Percentiles rank a stretch among this genome's conserved stretches.
Conservation (phyloP, 2,329 filamentous ascomycete genomes). For the Exophiala calicioides region DNA sequence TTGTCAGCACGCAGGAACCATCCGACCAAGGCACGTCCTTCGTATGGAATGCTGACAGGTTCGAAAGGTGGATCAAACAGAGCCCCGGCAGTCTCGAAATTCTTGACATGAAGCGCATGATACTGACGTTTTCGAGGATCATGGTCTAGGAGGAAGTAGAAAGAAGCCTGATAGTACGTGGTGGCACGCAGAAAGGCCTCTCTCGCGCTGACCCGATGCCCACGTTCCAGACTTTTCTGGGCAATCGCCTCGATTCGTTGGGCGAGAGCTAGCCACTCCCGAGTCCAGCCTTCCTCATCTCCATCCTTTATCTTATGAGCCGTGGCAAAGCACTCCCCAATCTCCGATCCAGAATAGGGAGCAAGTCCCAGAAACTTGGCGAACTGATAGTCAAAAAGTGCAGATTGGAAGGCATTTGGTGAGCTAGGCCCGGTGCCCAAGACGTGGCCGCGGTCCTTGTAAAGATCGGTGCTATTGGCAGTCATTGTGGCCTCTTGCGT, state of each 20-base stretch:
- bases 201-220: constrained; percentile 20
- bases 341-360: constrained; percentile 12
- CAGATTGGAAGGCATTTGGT: too few relatives aligned
- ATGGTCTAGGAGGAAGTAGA: constrained; percentile 23
- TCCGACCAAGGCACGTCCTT: constrained; percentile 22
- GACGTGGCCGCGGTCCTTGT: too few relatives aligned
- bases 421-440: too few relatives aligned
- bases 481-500: too few relatives aligned
- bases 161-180: constrained; percentile 28
- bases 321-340: constrained; percentile 18
- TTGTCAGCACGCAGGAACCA: constrained; percentile 19
- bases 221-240: constrained; percentile 9
- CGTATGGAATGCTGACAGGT: constrained; percentile 25
- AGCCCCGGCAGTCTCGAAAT: constrained; percentile 8
- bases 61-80: constrained; percentile 13
- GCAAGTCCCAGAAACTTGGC: constrained; percentile 14
- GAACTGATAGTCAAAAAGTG: constrained; percentile 17
- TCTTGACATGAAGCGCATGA: constrained; percentile 12
- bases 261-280: constrained; percentile 21
- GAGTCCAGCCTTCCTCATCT: constrained; percentile 23
- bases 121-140: constrained; percentile 13
- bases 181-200: constrained; percentile 26
- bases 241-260: constrained; percentile 20
- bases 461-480: too few relatives aligned
- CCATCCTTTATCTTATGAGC: constrained; percentile 22